Base-by-base conservation (phyloP, 345 rosid genomes). In the Barbarea vulgaris region DNA sequence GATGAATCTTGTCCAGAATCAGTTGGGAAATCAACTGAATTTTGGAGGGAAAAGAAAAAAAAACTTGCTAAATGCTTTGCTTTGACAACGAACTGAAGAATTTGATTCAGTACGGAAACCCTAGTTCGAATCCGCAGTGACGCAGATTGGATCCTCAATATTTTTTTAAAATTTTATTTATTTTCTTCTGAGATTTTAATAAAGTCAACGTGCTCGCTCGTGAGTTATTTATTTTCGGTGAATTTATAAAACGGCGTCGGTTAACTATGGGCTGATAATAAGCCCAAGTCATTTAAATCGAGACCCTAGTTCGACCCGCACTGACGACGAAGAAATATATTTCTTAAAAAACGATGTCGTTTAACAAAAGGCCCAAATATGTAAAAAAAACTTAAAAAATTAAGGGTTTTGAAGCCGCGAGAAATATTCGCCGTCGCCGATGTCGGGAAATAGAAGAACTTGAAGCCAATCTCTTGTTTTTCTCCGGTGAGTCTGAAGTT, bases 91-190 rank as follows among this genome's bases (percentile, higher is more conserved):
- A 52, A 12, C 36, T 46, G 61, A 6, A 14, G 66, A 59, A 41
- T 9, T 59, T 50, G 63, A 27, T 73, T 42, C 72, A 69, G 69
- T 27, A 62, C 28, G 24, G 61, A 83, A 87, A 81, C 88, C 89
- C 88, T 85, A 83, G 88, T 85, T 85, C 88, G 91, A 87, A 42
- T 85, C 91, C 91, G 39, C 75, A 14, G 6, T 33, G 83, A 77
- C 64, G 84, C 74, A 64, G 52, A 21, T 2, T 33, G 1, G 67
- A 48, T 57, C 53, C 47, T 44, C 9, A 13, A 52, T 27, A 27
- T 27, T 27, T 57, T 58, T 64, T 66, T 41, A 3, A 33, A 22
- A 1, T 24, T 18, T 33, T 66, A 3, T 44, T 58, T 33, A 63
- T 31, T 71, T 58, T 25, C 36, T 61, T 11, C 13, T 11, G 5